Evolutionary conservation across 345 rosid genomes (phyloP).

Genomic region (Brassica nigra): DNA sequence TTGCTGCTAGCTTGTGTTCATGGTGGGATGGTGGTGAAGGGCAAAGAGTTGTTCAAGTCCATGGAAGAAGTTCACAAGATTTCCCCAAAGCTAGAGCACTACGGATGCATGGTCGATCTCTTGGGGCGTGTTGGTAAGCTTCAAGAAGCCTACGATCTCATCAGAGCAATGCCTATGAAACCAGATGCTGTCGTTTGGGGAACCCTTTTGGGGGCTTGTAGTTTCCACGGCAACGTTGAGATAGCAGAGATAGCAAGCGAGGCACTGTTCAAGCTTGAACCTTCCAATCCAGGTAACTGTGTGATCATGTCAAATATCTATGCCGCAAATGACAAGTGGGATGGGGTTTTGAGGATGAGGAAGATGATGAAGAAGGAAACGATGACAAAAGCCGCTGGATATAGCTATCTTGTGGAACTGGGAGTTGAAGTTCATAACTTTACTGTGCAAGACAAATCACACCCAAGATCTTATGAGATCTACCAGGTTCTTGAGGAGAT

Average conservation of each 20-base stretch:
- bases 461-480: conserved; percentile 55
- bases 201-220: conserved; percentile 79
- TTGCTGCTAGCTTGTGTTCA: conserved; percentile 81
- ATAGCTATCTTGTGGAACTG: conserved; percentile 59
- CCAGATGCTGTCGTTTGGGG: conserved; percentile 88
- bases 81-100: conserved; percentile 73
- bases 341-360: conserved; percentile 67
- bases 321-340: conserved; percentile 60
- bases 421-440: conserved; percentile 66
- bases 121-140: conserved; percentile 78
- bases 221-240: conserved; percentile 65
- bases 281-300: conserved; percentile 76
- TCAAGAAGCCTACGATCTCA: conserved; percentile 63
- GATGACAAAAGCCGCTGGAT: conserved; percentile 74
- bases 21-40: conserved; percentile 63
- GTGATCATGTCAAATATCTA: conserved; percentile 76
- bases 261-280: conserved; percentile 65
- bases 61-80: conserved; percentile 50
- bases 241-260: conserved; percentile 70
- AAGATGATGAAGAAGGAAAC: conserved; percentile 66
- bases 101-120: conserved; percentile 87
- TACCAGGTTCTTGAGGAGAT: conserved; percentile 49
- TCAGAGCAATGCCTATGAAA: conserved; percentile 66
- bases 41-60: conserved; percentile 54
- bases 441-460: conserved; percentile 68